Percentiles rank a stretch among this genome's conserved stretches.
phyloP scores from a whole-genome alignment of 2,329 filamentous ascomycete genomes.

The Botrytis tulipae region DNA sequence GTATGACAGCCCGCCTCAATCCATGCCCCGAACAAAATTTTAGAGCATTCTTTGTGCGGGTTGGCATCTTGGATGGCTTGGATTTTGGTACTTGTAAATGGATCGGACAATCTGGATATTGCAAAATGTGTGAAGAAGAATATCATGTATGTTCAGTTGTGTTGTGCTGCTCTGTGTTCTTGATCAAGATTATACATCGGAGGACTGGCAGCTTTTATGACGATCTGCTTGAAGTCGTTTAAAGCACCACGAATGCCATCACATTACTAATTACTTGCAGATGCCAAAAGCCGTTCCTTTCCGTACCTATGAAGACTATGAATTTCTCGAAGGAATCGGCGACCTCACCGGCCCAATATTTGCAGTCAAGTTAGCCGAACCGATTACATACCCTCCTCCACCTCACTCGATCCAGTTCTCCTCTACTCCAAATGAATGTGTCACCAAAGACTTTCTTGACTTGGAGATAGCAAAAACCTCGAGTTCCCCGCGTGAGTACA shows the following conservation, averaged over 20 bases:
- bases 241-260: background rate
- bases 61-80: background rate
- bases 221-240: background rate
- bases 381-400: background rate
- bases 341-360: background rate
- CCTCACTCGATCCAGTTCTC: background rate
- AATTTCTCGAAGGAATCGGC: background rate
- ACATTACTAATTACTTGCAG: background rate
- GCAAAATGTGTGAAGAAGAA: constrained; percentile 19
- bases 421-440: constrained; percentile 6
- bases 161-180: background rate
- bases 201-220: background rate
- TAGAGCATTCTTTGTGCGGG: background rate
- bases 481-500: background rate
- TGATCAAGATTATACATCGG: background rate
- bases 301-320: constrained; percentile 15
- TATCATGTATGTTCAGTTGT: constrained; percentile 4
- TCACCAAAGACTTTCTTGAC: background rate
- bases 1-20: constrained; percentile 14
- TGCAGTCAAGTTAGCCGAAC: constrained; percentile 10
- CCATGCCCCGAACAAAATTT: constrained; percentile 18
- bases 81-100: constrained; percentile 13
- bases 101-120: constrained; percentile 20
- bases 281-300: constrained; percentile 12
- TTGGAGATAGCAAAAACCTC: background rate